These are phyloP conservation scores for Botrytis byssoidea DNA, from an alignment of 2,329 filamentous ascomycete species.

Conservation along the genomic window DNA sequence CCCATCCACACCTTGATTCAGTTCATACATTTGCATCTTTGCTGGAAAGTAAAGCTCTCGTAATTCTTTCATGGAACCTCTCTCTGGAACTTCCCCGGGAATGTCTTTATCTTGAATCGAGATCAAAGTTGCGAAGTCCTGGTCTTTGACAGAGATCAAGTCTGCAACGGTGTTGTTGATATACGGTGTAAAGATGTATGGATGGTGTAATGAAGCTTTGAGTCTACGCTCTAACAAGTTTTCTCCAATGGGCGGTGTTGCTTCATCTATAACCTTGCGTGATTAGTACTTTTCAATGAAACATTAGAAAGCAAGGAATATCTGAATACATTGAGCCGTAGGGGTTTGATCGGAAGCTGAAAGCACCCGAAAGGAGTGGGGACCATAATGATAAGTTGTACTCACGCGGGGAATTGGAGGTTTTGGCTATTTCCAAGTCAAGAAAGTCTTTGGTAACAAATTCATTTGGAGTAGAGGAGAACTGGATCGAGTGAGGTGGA, in stretches of 20 bases:
- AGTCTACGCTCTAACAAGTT: slow-evolving; percentile 13
- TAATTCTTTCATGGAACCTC: background rate
- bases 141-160: background rate
- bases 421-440: background rate
- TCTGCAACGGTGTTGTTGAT: slow-evolving; percentile 13
- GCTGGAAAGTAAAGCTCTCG: slow-evolving; percentile 15
- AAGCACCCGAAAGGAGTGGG: background rate
- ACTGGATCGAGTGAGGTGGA: background rate
- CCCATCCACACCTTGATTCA: slow-evolving; percentile 6
- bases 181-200: slow-evolving; percentile 20
- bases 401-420: background rate
- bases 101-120: background rate
- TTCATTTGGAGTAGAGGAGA: slow-evolving; percentile 8
- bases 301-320: background rate
- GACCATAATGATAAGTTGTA: background rate
- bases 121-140: background rate
- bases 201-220: slow-evolving; percentile 14
- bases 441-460: background rate
- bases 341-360: background rate
- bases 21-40: slow-evolving; percentile 16
- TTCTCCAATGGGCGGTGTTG: background rate
- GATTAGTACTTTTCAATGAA: background rate
- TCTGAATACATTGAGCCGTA: background rate
- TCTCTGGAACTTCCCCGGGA: background rate
- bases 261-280: background rate